These are phyloP conservation scores for Cladosporium sp. DNA, from an alignment of 2,329 filamentous ascomycete genomes.

Conservation along the genomic window DNA sequence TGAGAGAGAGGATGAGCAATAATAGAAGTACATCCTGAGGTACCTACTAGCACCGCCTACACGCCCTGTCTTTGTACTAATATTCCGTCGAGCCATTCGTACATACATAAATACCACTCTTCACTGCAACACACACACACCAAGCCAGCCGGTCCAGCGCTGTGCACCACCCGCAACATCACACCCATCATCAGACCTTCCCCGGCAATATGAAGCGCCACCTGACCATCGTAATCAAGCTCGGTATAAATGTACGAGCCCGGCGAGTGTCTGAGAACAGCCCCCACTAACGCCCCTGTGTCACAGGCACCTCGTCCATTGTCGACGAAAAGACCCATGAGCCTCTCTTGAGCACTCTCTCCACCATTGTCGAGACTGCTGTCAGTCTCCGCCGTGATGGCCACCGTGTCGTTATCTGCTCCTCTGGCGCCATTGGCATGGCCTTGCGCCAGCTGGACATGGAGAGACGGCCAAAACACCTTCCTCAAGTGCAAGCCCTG, in stretches of 20 bases:
- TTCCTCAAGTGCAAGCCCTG: constrained; percentile 85
- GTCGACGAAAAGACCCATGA: constrained; percentile 95
- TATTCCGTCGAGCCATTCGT: no score
- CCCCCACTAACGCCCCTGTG: constrained; percentile 24
- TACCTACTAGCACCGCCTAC: no score
- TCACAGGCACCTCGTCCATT: constrained; percentile 90
- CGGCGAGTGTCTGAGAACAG: constrained; percentile 17
- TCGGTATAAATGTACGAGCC: constrained; percentile 53
- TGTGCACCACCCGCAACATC: not conserved
- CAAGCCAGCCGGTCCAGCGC: not conserved
- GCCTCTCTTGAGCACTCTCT: constrained; percentile 83
- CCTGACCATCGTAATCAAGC: constrained; percentile 78
- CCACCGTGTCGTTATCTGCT: constrained; percentile 91
- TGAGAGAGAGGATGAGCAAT: no score
- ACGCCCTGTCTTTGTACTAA: no score
- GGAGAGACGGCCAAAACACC: constrained; percentile 79
- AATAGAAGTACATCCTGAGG: no score
- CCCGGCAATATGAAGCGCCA: constrained; percentile 58
- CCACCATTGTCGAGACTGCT: constrained; percentile 89
- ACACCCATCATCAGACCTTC: not conserved
- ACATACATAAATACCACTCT: no score
- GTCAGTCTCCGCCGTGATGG: constrained; percentile 83
- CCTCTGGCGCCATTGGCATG: constrained; percentile 93
- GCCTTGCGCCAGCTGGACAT: constrained; percentile 87
- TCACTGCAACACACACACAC: no score